Base-by-base conservation (phyloP, 2,329 filamentous ascomycete genomes). In the Apiospora malaysiana region DNA sequence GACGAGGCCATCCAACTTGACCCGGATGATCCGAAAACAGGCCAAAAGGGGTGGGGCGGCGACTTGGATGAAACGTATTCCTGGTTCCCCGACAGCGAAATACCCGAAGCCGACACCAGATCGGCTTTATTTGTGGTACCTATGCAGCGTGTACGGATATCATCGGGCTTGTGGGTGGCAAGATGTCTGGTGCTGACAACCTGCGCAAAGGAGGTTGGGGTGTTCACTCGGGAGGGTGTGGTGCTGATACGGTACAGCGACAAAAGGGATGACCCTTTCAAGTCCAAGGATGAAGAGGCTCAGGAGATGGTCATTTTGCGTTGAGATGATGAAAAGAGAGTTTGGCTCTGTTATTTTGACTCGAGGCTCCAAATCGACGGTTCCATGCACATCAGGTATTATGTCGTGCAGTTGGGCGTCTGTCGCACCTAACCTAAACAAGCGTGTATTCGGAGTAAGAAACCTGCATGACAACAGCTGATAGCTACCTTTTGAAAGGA, bases 71-170 rank as follows among this genome's bases (percentile, higher is more conserved):
- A 71, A 6, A n/a, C 63, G 4, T 69, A 69, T 49, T 7, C 68
- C 1, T 71, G 67, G 67, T 71, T 51, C 59, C 56, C 45, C 14
- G 70, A 71, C 46, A 47, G 59, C 16, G 70, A 51, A 18, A 43
- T 37, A 23, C 70, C 70, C 0, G 12, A 45, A 45, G 25, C 2
- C n/a, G 9, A 27, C 56, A 66, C 4, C 8, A 18, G 51, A 16
- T 45, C 42, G 12, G 1, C 56, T 10, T 9, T 71, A 4, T 56
- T 21, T 16, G 27, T 59, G 6, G 56, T 67, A 1, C 18, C 25
- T 0, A 67, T 71, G n/a, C 70, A 67, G 67, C 40, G 70, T 23
- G 32, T 45, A 0, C 32, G 32, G 25, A 45, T 69, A 23, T 8
- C 25, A 12, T 42, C 51, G n/a, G 37, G 49, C 14, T 21, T 46